Percentiles rank a stretch among this genome's conserved stretches.
phyloP scores from a whole-genome alignment of 1,284 basidiomycete species.

The Tylopilus sp. region DNA sequence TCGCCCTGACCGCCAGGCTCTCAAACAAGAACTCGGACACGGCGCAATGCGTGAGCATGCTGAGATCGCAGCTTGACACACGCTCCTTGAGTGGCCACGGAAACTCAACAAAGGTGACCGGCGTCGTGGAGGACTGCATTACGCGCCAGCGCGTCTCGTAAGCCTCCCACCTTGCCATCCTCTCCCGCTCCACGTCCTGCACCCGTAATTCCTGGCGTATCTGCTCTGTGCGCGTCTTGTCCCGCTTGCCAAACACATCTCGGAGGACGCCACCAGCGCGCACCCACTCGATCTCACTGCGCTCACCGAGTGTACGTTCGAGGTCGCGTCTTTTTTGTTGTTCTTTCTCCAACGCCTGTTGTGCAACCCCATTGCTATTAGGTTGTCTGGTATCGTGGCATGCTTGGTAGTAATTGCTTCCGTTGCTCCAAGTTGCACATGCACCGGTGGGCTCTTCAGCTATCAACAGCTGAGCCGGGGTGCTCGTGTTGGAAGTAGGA shows the following conservation, averaged over 20 bases:
- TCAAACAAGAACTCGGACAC: slow-evolving; percentile 64
- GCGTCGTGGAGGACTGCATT: slow-evolving; percentile 37
- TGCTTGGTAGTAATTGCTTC: slow-evolving; percentile 1
- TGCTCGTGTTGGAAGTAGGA: background rate
- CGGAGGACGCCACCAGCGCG: slow-evolving; percentile 61
- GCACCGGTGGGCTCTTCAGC: background rate
- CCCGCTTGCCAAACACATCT: slow-evolving; percentile 56
- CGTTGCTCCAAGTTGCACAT: slow-evolving; percentile 18
- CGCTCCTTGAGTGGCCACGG: slow-evolving; percentile 61
- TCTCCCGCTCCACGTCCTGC: slow-evolving; percentile 33
- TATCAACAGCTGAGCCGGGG: background rate
- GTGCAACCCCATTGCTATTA: background rate
- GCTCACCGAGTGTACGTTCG: slow-evolving; percentile 43
- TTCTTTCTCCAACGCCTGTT: slow-evolving; percentile 26
- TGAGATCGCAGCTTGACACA: slow-evolving; percentile 44
- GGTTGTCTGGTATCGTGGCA: slow-evolving; percentile 1
- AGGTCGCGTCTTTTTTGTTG: slow-evolving; percentile 35
- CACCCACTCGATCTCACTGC: slow-evolving; percentile 65
- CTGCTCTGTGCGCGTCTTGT: slow-evolving; percentile 53
- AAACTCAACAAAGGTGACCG: slow-evolving; percentile 54
- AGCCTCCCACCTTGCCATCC: slow-evolving; percentile 50
- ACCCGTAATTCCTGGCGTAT: slow-evolving; percentile 37
- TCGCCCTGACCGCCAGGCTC: slow-evolving; percentile 51
- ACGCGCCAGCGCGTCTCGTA: slow-evolving; percentile 59
- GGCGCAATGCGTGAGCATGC: slow-evolving; percentile 46